Evolutionary conservation across 2,329 filamentous ascomycete genomes (phyloP).

Genomic region (Beauveria bassiana): DNA sequence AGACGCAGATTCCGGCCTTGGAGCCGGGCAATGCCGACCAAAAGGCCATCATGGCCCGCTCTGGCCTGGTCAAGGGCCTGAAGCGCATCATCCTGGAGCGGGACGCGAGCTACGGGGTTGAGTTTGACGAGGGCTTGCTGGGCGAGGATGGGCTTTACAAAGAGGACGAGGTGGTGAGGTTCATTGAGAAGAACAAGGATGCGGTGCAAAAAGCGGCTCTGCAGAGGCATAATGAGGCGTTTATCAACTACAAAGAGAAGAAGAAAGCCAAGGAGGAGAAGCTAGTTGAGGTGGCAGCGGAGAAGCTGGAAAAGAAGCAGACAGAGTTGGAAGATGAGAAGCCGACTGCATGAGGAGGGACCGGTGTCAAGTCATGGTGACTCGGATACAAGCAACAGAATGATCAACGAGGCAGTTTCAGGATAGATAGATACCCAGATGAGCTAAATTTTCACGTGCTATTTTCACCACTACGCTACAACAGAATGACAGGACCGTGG

Average conservation of each 20-base stretch:
- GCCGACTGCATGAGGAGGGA: no score
- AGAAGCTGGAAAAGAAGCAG: not conserved
- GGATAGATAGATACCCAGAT: not conserved
- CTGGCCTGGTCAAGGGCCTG: slow-evolving; percentile 33
- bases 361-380: no score
- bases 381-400: no score
- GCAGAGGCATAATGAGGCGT: slow-evolving; percentile 17
- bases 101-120: slow-evolving; percentile 30
- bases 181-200: slow-evolving; percentile 32
- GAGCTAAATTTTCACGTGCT: not conserved
- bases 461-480: not conserved
- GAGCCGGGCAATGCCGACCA: slow-evolving; percentile 18
- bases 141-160: slow-evolving; percentile 36
- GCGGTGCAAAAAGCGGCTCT: slow-evolving; percentile 29
- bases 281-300: no score
- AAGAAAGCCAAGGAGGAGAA: not conserved
- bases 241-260: slow-evolving; percentile 4
- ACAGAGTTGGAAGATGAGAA: no score
- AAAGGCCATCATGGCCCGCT: slow-evolving; percentile 23
- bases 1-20: slow-evolving; percentile 24
- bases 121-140: slow-evolving; percentile 20
- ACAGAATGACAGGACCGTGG: not conserved
- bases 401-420: no score
- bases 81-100: slow-evolving; percentile 42
- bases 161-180: slow-evolving; percentile 32